Percentiles rank a stretch among this genome's conserved stretches.
phyloP scores from a whole-genome alignment of 768 basidiomycete genomes.

The Suillus sp. region DNA sequence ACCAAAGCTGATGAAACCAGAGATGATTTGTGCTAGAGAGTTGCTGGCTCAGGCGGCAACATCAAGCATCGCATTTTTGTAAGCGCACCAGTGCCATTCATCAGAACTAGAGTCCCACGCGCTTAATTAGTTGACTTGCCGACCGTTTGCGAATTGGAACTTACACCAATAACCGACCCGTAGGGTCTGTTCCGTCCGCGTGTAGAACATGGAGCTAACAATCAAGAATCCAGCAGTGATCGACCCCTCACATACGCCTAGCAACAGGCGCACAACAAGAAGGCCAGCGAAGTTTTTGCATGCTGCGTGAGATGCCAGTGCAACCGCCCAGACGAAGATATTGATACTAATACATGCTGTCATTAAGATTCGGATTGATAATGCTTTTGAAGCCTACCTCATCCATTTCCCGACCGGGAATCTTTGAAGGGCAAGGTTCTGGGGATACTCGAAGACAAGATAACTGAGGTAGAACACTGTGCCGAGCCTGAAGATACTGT shows the following conservation, averaged over 20 bases:
- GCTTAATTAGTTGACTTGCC: background rate
- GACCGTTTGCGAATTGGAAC: conserved; percentile 24
- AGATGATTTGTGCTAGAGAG: conserved; percentile 59
- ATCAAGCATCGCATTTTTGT: background rate
- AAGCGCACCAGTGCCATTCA: conserved; percentile 62
- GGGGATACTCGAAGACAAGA: conserved; percentile 65
- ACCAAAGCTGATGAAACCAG: conserved; percentile 65
- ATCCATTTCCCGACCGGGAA: conserved; percentile 79
- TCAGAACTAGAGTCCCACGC: conserved; percentile 46
- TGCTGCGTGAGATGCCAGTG: conserved; percentile 59
- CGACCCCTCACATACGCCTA: conserved; percentile 66
- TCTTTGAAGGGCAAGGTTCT: conserved; percentile 62
- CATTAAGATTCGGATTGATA: background rate
- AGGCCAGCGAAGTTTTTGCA: conserved; percentile 67
- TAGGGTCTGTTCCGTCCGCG: conserved; percentile 59
- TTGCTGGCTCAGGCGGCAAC: background rate
- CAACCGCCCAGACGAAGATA: conserved; percentile 61
- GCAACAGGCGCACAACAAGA: conserved; percentile 60
- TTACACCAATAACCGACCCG: conserved; percentile 73
- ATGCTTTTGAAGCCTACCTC: conserved; percentile 44
- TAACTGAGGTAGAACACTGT: conserved; percentile 63
- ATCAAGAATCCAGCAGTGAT: conserved; percentile 74
- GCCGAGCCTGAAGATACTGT: conserved; percentile 40
- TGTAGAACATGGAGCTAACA: conserved; percentile 73
- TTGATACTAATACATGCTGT: conserved; percentile 47